These are phyloP conservation scores for Cystobasidium pallidum DNA, from an alignment of 1,284 basidiomycete species.

Conservation along the genomic window DNA sequence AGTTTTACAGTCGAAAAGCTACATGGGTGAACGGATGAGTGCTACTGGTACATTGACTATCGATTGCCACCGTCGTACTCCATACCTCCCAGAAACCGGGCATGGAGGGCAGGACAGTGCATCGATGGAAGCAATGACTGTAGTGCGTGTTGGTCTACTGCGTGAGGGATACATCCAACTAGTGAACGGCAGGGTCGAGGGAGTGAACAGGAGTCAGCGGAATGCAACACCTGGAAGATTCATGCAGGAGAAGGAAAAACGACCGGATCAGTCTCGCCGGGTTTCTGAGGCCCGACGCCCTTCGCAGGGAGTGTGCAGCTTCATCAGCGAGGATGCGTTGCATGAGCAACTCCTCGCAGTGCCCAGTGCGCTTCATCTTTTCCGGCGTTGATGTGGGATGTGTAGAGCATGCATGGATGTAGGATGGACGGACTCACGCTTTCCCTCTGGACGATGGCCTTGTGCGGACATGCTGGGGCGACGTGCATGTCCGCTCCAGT, in stretches of 20 bases:
- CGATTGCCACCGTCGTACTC: neutral
- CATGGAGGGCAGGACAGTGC: too few species aligned
- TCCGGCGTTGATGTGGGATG: slow-evolving; percentile 1
- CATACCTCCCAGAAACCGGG: too few species aligned
- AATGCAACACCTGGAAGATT: neutral
- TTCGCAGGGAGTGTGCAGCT: slow-evolving; percentile 25
- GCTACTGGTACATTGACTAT: neutral
- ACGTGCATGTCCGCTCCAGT: too few species aligned
- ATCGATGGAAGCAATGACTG: too few species aligned
- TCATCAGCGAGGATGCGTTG: slow-evolving; percentile 23
- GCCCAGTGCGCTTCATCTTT: slow-evolving; percentile 39
- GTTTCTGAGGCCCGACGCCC: slow-evolving; percentile 27
- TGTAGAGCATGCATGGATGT: too few species aligned
- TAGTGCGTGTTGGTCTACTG: too few species aligned
- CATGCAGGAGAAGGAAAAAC: neutral
- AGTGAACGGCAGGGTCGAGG: too few species aligned
- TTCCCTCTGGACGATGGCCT: too few species aligned
- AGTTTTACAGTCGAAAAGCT: neutral
- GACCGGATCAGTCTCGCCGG: slow-evolving; percentile 21
- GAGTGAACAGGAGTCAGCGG: neutral
- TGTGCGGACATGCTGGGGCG: neutral
- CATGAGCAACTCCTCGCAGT: slow-evolving; percentile 12
- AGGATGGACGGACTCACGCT: too few species aligned
- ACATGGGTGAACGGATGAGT: neutral
- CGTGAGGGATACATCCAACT: too few species aligned